A percentile compares a stretch with the other conserved stretches of the same genome.
phyloP scores from a whole-genome alignment of 140 eudicot genomes.

The Oenanthe javanica region DNA sequence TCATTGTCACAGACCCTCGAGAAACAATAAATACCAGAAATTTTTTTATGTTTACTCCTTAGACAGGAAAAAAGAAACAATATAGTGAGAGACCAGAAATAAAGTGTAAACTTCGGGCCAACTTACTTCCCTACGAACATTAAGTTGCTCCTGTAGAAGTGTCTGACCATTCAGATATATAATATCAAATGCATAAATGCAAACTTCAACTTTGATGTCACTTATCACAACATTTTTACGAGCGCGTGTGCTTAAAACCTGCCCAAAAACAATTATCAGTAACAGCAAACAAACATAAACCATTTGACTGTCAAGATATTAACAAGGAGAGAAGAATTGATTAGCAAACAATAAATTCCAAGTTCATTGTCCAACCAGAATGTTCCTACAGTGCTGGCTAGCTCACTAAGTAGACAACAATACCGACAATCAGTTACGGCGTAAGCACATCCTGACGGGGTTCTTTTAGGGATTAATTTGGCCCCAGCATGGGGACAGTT shows the following conservation, averaged over 20 bases:
- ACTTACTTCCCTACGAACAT: slow-evolving; percentile 70
- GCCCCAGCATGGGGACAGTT: not conserved
- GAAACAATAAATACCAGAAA: not conserved
- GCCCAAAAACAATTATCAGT: slow-evolving; percentile 13
- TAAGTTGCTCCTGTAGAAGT: slow-evolving; percentile 86
- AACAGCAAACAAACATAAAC: not conserved
- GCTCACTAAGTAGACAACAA: not conserved
- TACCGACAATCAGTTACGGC: not conserved
- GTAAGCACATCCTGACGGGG: not conserved
- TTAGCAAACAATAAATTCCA: not conserved
- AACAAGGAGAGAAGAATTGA: not conserved
- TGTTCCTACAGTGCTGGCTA: not conserved
- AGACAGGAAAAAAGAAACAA: not conserved
- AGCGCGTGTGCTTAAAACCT: slow-evolving; percentile 85
- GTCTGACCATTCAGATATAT: slow-evolving; percentile 68
- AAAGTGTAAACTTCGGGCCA: too few species aligned
- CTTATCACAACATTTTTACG: slow-evolving; percentile 77
- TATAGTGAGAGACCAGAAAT: not conserved
- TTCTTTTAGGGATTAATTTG: not conserved
- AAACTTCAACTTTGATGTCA: slow-evolving; percentile 82
- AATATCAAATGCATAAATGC: slow-evolving; percentile 81
- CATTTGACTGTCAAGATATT: not conserved
- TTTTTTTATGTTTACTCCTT: not conserved
- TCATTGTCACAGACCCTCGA: not conserved
- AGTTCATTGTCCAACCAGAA: not conserved